Percentiles rank a stretch among this genome's conserved stretches.
Evolutionary conservation across 192 early-diverging fungal genomes (phyloP).

Genomic region (Coemansia sp.): DNA sequence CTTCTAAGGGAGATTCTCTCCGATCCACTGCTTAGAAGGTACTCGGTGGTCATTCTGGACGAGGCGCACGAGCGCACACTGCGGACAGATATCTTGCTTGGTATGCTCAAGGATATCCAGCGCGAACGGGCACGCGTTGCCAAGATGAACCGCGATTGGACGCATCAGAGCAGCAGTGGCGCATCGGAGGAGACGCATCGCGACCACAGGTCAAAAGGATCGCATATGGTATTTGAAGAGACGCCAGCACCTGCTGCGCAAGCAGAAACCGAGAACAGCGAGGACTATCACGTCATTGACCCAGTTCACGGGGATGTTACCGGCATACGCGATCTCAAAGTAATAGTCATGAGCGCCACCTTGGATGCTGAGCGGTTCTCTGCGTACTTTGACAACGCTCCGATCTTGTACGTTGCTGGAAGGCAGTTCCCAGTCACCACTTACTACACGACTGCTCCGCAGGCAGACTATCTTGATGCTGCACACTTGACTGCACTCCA

Average conservation of each 20-base stretch:
- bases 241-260: neutral
- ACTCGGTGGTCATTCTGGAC: slow-evolving; percentile 88
- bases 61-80: slow-evolving; percentile 98
- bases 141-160: slow-evolving; percentile 10
- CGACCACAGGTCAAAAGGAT: slow-evolving; percentile 27
- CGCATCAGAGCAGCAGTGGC: neutral
- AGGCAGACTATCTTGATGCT: slow-evolving; percentile 89
- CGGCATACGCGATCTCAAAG: slow-evolving; percentile 66
- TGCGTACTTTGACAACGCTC: slow-evolving; percentile 82
- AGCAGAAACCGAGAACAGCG: neutral
- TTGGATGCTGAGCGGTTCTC: slow-evolving; percentile 92
- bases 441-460: slow-evolving; percentile 73
- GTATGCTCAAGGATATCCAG: slow-evolving; percentile 89
- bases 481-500: slow-evolving; percentile 84
- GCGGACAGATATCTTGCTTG: slow-evolving; percentile 95
- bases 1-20: slow-evolving; percentile 86
- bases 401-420: slow-evolving; percentile 85
- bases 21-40: slow-evolving; percentile 72
- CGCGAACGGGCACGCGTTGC: slow-evolving; percentile 58
- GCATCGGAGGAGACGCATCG: neutral
- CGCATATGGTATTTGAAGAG: slow-evolving; percentile 30
- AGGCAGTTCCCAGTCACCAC: slow-evolving; percentile 87
- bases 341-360: slow-evolving; percentile 96
- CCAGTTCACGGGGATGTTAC: slow-evolving; percentile 35
- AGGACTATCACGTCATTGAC: slow-evolving; percentile 1